These are phyloP conservation scores for Oryza nivara DNA, from an alignment of 176 grass and related monocot species.

Conservation along the genomic window DNA sequence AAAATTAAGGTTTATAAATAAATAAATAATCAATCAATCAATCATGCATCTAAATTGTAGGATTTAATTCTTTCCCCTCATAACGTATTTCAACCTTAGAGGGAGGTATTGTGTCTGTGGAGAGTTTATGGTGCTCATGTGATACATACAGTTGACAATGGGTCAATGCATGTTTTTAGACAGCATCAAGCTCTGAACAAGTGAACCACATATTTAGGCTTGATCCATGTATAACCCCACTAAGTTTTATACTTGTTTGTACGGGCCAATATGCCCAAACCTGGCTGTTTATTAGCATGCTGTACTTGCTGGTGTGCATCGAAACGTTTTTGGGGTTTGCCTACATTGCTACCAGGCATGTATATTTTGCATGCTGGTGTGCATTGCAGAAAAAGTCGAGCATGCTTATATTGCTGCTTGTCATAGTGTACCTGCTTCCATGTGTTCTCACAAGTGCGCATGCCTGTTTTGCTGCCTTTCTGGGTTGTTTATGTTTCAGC, in stretches of 20 bases:
- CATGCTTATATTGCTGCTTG: not conserved
- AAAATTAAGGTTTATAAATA: not conserved
- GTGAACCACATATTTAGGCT: not conserved
- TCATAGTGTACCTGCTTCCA: not conserved
- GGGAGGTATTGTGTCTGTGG: not conserved
- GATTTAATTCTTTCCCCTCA: not conserved
- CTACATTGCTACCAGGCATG: not conserved
- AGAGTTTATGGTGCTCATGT: not conserved
- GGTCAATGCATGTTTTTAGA: not conserved
- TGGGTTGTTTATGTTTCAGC: conserved; percentile 5
- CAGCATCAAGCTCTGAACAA: not conserved
- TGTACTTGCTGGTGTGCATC: not conserved
- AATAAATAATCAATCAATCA: not conserved
- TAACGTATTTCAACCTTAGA: not conserved
- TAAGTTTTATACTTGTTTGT: not conserved
- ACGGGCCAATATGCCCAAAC: not conserved
- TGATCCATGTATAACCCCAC: not conserved
- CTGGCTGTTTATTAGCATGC: not conserved
- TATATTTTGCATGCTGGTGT: not conserved
- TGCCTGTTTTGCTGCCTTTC: not conserved
- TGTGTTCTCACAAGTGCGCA: not conserved
- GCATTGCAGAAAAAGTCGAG: not conserved
- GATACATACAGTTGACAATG: no score
- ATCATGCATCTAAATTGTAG: not conserved
- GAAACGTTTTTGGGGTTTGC: not conserved